phyloP scores from a whole-genome alignment of 2,329 filamentous ascomycete species.

The Laburnicola sp. region DNA sequence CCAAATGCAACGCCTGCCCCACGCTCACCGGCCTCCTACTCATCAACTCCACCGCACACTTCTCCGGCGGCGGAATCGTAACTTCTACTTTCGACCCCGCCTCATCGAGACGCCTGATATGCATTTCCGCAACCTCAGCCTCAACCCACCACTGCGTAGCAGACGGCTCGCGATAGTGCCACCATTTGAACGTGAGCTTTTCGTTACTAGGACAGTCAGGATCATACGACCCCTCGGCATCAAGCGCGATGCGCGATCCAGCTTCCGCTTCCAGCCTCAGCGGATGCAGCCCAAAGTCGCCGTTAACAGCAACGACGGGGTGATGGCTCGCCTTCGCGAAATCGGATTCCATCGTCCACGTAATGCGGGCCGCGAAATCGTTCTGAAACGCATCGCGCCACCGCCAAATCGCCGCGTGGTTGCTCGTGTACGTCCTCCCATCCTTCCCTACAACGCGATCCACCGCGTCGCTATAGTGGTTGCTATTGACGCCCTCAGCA shows the following conservation, averaged over 20 bases:
- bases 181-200: slow-evolving; percentile 54
- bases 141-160: slow-evolving; percentile 51
- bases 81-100: slow-evolving; percentile 41
- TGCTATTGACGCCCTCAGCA: slow-evolving; percentile 37
- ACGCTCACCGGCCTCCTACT: slow-evolving; percentile 42
- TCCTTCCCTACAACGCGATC: slow-evolving; percentile 46
- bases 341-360: slow-evolving; percentile 50
- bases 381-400: slow-evolving; percentile 58
- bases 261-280: slow-evolving; percentile 49
- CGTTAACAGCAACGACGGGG: slow-evolving; percentile 53
- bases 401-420: slow-evolving; percentile 58
- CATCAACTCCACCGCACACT: slow-evolving; percentile 45
- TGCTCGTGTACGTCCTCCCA: slow-evolving; percentile 44
- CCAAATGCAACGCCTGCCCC: slow-evolving; percentile 54
- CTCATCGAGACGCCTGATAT: slow-evolving; percentile 34
- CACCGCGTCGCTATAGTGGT: slow-evolving; percentile 45
- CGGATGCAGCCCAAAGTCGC: slow-evolving; percentile 42
- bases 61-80: slow-evolving; percentile 49
- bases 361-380: slow-evolving; percentile 55
- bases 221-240: slow-evolving; percentile 54
- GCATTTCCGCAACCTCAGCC: slow-evolving; percentile 47
- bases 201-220: slow-evolving; percentile 45
- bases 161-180: slow-evolving; percentile 52
- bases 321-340: slow-evolving; percentile 50
- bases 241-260: slow-evolving; percentile 47